Evolutionary conservation across 768 basidiomycete genomes (phyloP), one percentile per base, ranked within the genome.

Genomic region (Lyophyllum atratum): DNA sequence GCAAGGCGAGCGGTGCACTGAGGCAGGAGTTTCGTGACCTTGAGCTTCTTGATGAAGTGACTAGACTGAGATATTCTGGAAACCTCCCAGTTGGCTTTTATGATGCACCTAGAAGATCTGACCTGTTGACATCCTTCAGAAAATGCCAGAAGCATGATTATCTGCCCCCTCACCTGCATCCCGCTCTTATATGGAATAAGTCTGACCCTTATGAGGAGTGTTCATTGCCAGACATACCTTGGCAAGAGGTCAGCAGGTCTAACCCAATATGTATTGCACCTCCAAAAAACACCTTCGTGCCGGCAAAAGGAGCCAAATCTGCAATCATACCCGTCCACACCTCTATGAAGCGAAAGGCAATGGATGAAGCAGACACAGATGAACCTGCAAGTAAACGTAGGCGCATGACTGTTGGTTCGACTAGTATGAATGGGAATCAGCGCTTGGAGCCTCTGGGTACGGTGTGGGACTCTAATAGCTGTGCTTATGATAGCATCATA

Each of bases 41-140:
- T n/a, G 60, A 68, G 42, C 26, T 60, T 6, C 47, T 64, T 3
- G 58, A 66, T 49, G 45, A 62, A 10, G 59, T 64, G 17, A 63
- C 62, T 5, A 56, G 43, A 9, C 28, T 59, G 3, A 12, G 44
- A 19, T 56, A 54, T 24, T 7, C 17, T 15, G 52, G 52, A 11
- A 4, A 29, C 26, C 29, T 58, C 2, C 57, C 52, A 5, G 29
- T 37, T 2, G 21, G 14, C 1, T n/a, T 54, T 4, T 17, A 34
- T 25, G 21, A 54, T 37, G 52, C 43, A 17, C 25, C 24, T 15
- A n/a, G 24, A 26, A 14, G 45, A 15, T 26, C 24, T 3, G 28
- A 26, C 25, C 17, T 28, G 17, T 24, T 46, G 12, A 11, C 17
- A 9, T 46, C 45, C 17, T 46, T 26, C 25, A 25, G 45, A 15